A percentile compares a stretch with the other conserved stretches of the same genome.
These are phyloP conservation scores for Chytridium lagenaria DNA, from an alignment of 371 early-diverging fungal genomes.

Conservation along the genomic window DNA sequence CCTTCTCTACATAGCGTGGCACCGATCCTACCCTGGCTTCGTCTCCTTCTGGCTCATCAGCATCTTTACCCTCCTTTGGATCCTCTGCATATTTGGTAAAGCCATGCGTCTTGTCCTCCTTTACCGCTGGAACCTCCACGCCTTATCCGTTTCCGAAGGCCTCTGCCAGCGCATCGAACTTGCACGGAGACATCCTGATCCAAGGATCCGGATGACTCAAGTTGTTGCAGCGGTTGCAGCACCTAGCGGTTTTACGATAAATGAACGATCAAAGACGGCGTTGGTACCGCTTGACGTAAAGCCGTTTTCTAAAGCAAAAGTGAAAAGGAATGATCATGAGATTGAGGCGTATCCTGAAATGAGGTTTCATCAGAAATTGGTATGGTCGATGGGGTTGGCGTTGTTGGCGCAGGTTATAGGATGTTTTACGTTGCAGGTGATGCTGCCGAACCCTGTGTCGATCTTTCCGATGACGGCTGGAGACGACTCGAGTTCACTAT, in stretches of 20 bases:
- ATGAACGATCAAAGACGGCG: neutral
- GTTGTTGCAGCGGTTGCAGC: neutral
- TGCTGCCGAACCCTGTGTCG: constrained; percentile 1
- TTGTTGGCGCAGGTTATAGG: constrained; percentile 5
- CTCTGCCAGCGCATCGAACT: neutral
- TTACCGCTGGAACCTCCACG: constrained; percentile 40
- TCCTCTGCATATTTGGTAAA: constrained; percentile 51
- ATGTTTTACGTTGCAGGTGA: constrained; percentile 7
- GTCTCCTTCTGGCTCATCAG: constrained; percentile 51
- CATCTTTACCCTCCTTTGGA: constrained; percentile 51
- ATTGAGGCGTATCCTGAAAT: neutral
- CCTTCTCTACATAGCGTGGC: constrained; percentile 3
- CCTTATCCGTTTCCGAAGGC: neutral
- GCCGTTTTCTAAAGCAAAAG: neutral
- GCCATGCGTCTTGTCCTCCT: constrained; percentile 51
- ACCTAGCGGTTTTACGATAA: neutral
- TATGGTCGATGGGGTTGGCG: neutral
- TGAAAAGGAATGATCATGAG: neutral
- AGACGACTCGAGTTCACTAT: neutral
- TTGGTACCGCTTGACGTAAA: neutral
- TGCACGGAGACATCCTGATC: neutral
- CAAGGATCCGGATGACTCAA: neutral
- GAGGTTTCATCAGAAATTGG: neutral
- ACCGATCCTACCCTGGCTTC: constrained; percentile 50
- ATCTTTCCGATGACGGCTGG: constrained; percentile 2